Percentiles rank a stretch among this genome's conserved stretches.
Evolutionary conservation across 768 basidiomycete genomes (phyloP).

Genomic region (Lactifluus pinguis): DNA sequence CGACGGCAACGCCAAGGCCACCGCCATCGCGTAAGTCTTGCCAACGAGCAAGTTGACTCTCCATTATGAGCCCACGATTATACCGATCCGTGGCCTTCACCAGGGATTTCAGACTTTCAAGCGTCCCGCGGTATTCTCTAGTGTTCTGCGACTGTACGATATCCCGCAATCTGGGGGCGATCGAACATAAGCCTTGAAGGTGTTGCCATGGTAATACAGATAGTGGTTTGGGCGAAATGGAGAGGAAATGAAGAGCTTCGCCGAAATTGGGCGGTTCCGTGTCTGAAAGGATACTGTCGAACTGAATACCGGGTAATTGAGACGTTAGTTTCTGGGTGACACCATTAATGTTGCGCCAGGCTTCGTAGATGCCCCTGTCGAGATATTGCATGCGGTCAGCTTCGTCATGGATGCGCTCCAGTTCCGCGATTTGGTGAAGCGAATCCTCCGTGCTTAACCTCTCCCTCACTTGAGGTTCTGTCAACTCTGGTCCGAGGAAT

Average conservation of each 20-base stretch:
- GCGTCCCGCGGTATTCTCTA: background rate
- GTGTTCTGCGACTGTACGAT: background rate
- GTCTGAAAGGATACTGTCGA: background rate
- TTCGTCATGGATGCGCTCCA: no score
- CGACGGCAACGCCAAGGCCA: conserved; percentile 2
- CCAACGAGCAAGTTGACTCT: background rate
- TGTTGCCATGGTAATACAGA: background rate
- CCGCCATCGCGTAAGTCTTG: background rate
- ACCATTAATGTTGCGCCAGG: no score
- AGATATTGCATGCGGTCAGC: no score
- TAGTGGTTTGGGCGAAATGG: background rate
- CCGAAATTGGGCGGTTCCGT: background rate
- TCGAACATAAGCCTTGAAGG: background rate
- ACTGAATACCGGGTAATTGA: background rate
- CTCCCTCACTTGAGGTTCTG: background rate
- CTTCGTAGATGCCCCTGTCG: no score
- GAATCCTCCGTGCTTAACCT: no score
- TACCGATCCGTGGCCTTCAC: background rate
- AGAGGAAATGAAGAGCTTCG: background rate
- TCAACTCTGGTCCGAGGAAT: background rate
- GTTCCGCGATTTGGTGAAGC: no score
- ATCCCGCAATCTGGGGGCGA: background rate
- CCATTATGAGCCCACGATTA: background rate
- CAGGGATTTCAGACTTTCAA: background rate
- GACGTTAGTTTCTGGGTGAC: background rate